Evolutionary conservation across 495 filamentous ascomycete genomes (phyloP), one percentile per base, ranked within the genome.

Genomic region (Aspergillus bridgeri): DNA sequence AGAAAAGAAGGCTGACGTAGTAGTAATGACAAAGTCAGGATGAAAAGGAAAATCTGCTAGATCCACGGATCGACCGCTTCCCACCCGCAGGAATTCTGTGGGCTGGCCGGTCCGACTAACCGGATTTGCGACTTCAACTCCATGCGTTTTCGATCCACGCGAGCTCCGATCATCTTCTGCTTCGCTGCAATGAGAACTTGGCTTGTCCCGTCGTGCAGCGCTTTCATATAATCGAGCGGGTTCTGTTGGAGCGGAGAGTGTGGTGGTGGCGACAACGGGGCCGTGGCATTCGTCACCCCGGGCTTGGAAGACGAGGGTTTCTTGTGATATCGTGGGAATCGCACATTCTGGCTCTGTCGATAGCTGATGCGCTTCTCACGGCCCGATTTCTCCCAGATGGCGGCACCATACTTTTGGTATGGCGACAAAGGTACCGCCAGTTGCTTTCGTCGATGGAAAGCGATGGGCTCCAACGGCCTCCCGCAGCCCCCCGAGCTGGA

Each of bases 61-160:
- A 75, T 49, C 75, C 75, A 77, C 6, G 69, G 70, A 63, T 75
- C 71, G 19, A 57, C 42, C 42, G 57, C 60, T 20, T 48, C 43
- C 42, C 59, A 60, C 20, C 45, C 58, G 63, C 68, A 69, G 20
- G 64, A 58, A 11, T 54, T 66, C 60, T 75, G 69, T 1, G 72
- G 67, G 33, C 76, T 75, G 3, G 74, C 67, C 15, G 74, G 67
- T 15, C 75, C 73, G 51, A 81, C 60, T 5, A 80, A 47, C 44
- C 71, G 72, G 46, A 82, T 81, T 53, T 73, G 71, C 15, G 69
- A 66, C 65, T 79, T 81, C 57, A 80, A 27, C 43, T 68, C 57
- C 44, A 69, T 72, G 27, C 75, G 69, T 17, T 71, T 62, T 18
- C 68, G 68, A 44, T 76, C 72, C 15, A 67, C 63, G 42, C 71